A percentile compares a stretch with the other conserved stretches of the same genome.
These are phyloP conservation scores for Paragyromitra xinjiangensis DNA, from an alignment of 495 filamentous ascomycete species.

Conservation along the genomic window DNA sequence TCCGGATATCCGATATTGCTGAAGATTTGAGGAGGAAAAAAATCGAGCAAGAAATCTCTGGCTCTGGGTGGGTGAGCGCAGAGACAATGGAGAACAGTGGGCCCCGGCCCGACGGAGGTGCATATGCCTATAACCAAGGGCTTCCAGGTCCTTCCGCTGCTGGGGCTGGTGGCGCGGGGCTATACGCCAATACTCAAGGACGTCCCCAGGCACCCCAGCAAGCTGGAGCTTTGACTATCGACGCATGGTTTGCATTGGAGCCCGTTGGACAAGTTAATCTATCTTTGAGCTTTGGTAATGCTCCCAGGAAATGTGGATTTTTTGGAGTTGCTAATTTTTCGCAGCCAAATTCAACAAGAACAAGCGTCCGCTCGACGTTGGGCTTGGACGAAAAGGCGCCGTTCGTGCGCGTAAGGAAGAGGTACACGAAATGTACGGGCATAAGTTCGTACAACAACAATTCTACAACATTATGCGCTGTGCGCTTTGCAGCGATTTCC, in stretches of 20 bases:
- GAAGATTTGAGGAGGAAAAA: slow-evolving; percentile 98
- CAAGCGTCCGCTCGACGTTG: slow-evolving; percentile 79
- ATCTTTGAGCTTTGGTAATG: slow-evolving; percentile 84
- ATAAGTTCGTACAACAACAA: slow-evolving; percentile 97
- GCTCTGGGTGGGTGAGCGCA: slow-evolving; percentile 93
- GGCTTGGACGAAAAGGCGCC: slow-evolving; percentile 92
- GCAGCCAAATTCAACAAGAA: slow-evolving; percentile 74
- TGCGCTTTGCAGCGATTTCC: slow-evolving; percentile 95
- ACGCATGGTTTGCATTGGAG: slow-evolving; percentile 96
- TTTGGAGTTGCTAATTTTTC: slow-evolving; percentile 58
- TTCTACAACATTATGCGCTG: slow-evolving; percentile 99
- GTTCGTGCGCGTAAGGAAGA: slow-evolving; percentile 97
- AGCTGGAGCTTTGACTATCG: slow-evolving; percentile 64
- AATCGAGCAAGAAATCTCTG: slow-evolving; percentile 91
- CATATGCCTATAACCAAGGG: slow-evolving; percentile 61
- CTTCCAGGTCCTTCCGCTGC: slow-evolving; percentile 48
- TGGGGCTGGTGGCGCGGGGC: slow-evolving; percentile 41
- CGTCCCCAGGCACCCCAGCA: slow-evolving; percentile 42
- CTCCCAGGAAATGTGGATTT: slow-evolving; percentile 7
- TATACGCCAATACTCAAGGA: slow-evolving; percentile 48
- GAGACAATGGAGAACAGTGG: slow-evolving; percentile 81
- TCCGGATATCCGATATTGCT: slow-evolving; percentile 94
- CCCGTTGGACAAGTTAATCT: slow-evolving; percentile 89
- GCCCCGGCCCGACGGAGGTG: slow-evolving; percentile 49
- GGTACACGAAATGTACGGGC: slow-evolving; percentile 95